Evolutionary conservation across 345 rosid species (phyloP), one percentile per base, ranked within the genome.

Genomic region (Mallotus nudiflorus): DNA sequence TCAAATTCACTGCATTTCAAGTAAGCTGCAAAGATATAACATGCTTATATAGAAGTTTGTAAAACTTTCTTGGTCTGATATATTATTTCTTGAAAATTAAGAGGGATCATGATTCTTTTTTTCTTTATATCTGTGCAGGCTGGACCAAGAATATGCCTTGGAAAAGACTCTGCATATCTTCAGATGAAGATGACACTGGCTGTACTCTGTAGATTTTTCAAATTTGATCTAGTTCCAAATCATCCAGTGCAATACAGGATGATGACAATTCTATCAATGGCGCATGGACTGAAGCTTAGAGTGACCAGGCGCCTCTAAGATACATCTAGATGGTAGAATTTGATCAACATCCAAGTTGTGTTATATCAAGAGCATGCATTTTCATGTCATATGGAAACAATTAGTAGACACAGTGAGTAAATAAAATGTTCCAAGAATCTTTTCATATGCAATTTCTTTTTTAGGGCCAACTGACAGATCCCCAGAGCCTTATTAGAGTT

Each of bases 1-100:
- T 91, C 89, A 94, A 88, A 82, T 94, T 91, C 83, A 86, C 98
- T 58, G 96, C 96, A 72, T 94, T 94, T 81, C 98, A 90, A 90
- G 97, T 87, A 77, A 66, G 63, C 62, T 8, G 7, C 27, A 40
- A 27, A 45, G 8, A 62, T 12, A 25, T 7, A 15, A 28, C 20
- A 55, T 56, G 31, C 1, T n/a, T 52, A 37, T 33, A 54, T 4
- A 22, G 10, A 54, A 16, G 13, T 8, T 24, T 24, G 58, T 42
- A 9, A 42, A 42, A 8, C 11, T 42, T 45, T 31, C 39, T 44
- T n/a, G 24, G 8, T 19, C 46, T 37, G 6, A 40, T 10, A 9
- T n/a, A 0, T 33, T 18, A 14, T 6, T 16, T 14, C 45, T 19
- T 33, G 42, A 45, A n/a, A 53, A 58, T 20, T 27, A 48, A 48